Base-by-base conservation (phyloP, 208 protist species). In the Crithidia thermophila region DNA sequence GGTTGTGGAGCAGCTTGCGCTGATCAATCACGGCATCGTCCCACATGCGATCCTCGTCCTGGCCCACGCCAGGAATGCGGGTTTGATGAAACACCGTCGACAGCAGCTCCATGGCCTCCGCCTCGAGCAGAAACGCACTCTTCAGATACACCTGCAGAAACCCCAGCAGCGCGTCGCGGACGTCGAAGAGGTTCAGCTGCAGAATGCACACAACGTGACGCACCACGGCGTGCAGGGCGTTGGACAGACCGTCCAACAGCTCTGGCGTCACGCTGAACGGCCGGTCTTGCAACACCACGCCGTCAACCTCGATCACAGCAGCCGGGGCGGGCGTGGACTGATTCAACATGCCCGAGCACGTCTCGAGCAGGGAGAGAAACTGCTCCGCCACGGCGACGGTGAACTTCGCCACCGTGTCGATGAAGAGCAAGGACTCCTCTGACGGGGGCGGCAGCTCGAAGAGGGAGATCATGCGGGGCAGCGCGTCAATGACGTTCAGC, bases 111-210 rank as follows among this genome's bases (percentile, higher is more conserved):
- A 39, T 63, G 20, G 84, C 82, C 80, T 89, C 84, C 56, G 67
- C 31, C 57, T 81, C 70, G 2, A 52, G 62, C 51, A 94, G 61
- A n/a, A 77, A 73, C 3, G 72, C 4, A 7, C 79, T 86, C 60
- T 94, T 94, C 28, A 85, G 53, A 34, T 89, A 89, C 13, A 55
- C 42, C 70, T 90, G 87, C 21, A 91, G 31, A 60, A 89, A 84
- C 4, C 73, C 59, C 11, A 91, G 40, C 4, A 87, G 37, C 1
- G 62, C 57, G 18, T 86, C 79, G 20, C 55, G 77, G 14, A 86
- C 83, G 25, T 84, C 75, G 45, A 55, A 51, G 11, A 64, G 53
- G 47, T 81, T 69, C 36, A 85, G 39, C 43, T 75, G 68, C 45
- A 84, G 65, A 0, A 87, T 51, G 0, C 40, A 46, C 30, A 86